Conservation (phyloP, 192 early-diverging fungal species). For the Geranomyces michiganensis region DNA sequence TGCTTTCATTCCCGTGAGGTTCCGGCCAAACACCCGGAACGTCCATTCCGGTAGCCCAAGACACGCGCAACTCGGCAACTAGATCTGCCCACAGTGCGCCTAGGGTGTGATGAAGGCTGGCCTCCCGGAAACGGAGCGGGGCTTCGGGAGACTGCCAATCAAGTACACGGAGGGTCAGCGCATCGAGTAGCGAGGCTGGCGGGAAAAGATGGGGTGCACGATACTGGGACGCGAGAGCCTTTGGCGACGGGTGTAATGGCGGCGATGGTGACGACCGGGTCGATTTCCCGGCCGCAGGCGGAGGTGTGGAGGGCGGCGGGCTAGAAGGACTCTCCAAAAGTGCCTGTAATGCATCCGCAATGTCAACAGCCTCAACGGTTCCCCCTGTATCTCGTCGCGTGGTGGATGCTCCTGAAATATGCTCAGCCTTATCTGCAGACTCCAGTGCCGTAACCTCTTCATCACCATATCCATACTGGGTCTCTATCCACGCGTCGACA, state of each 20-base stretch:
- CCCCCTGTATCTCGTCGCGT: neutral
- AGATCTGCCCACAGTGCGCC: constrained; percentile 31
- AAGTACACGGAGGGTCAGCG: constrained; percentile 19
- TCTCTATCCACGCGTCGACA: constrained; percentile 17
- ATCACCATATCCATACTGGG: neutral
- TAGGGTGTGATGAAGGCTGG: constrained; percentile 10
- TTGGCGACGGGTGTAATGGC: neutral
- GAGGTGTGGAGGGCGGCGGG: constrained; percentile 3
- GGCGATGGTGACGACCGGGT: neutral
- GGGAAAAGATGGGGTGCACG: constrained; percentile 9
- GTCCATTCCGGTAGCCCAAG: constrained; percentile 28
- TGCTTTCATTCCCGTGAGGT: constrained; percentile 4
- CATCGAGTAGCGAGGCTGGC: constrained; percentile 10
- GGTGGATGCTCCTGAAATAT: neutral
- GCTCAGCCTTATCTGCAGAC: neutral
- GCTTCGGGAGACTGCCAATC: constrained; percentile 28
- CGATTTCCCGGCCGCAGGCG: neutral
- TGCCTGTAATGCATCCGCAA: constrained; percentile 20
- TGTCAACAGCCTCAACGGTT: constrained; percentile 12
- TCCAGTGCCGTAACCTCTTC: neutral
- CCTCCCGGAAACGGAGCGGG: constrained; percentile 11
- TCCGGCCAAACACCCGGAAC: constrained; percentile 29
- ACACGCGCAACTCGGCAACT: constrained; percentile 12
- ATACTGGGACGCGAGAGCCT: neutral
- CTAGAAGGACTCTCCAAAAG: neutral